Evolutionary conservation across 371 early-diverging fungal species (phyloP).

Genomic region (Lichtheimia ramosa): DNA sequence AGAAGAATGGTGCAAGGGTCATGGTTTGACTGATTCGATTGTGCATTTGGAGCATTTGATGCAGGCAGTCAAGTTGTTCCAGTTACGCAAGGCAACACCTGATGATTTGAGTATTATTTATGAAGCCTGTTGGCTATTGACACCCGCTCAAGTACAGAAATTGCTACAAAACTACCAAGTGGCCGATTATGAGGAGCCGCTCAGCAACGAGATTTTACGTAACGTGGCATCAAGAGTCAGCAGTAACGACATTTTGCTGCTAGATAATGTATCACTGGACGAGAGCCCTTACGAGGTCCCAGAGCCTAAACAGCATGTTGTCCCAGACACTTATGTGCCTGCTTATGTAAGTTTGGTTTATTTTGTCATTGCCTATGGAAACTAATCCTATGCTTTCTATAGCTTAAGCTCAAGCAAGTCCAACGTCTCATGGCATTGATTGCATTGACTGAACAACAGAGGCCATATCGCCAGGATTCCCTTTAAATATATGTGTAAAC

Average conservation of each 20-base stretch:
- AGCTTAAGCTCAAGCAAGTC: constrained; percentile 26
- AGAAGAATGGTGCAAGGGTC: constrained; percentile 97
- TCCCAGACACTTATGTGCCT: constrained; percentile 59
- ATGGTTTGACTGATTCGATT: constrained; percentile 85
- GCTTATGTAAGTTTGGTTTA: constrained; percentile 31
- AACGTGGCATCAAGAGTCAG: constrained; percentile 86
- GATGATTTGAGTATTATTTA: constrained; percentile 94
- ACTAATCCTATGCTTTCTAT: neutral
- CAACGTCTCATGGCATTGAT: constrained; percentile 22
- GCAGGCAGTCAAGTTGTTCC: constrained; percentile 94
- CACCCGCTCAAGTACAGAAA: constrained; percentile 94
- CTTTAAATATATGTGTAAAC: neutral
- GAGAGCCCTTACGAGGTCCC: constrained; percentile 69
- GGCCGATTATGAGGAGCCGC: constrained; percentile 83
- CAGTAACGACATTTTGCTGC: constrained; percentile 79
- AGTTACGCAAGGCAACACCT: constrained; percentile 88
- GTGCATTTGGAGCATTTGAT: constrained; percentile 89
- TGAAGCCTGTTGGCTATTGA: constrained; percentile 93
- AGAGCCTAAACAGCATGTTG: constrained; percentile 50
- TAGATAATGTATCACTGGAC: constrained; percentile 81
- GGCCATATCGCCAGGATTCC: constrained; percentile 1
- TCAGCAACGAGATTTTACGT: constrained; percentile 87
- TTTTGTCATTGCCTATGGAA: neutral
- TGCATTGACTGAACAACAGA: neutral
- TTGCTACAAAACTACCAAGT: constrained; percentile 80